Base-by-base conservation (phyloP, 768 basidiomycete species). In the Panus rudis region DNA sequence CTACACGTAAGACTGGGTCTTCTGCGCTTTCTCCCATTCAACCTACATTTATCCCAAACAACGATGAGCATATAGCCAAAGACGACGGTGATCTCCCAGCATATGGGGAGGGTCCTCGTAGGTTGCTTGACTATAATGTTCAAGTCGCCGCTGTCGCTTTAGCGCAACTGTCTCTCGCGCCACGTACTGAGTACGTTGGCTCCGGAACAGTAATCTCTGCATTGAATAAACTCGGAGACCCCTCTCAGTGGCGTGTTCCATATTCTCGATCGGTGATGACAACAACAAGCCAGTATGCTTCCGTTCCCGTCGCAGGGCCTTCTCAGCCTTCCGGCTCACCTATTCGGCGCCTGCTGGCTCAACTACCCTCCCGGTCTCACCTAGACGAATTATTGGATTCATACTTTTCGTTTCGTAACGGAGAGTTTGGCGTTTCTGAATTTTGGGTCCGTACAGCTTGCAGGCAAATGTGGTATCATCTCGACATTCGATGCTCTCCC, bases 351-450 rank as follows among this genome's bases (percentile, higher is more conserved):
- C 62, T 74, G 23, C 58, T 67, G 16, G 53, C 60, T 8, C 50
- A 46, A 31, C 48, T 57, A 0, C 59, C 56, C 12, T 41, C 52
- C 7, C 52, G 51, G 13, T 30, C 11, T 7, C 26, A 27, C n/a
- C 19, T 37, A 24, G 47, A 58, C 5, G n/a, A 25, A 32, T 52
- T 53, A 39, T 39, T 60, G 40, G 43, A 48, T 27, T 42, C 54
- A 13, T 77, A 68, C 55, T 75, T 78, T 57, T 47, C 55, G 16
- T 62, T 69, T 34, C 59, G 64, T 38, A 76, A 76, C 45, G 75
- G 71, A 71, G 67, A 70, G 19, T 75, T 68, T 41, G 72, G 73
- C 10, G 66, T 77, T 21, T 71, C 73, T 5, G 68, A 73, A 50
- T 52, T 59, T 17, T 76, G 72, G 72, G 73, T 76, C 52, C 61